Conservation (phyloP, 2,329 filamentous ascomycete genomes). For the Fusarium verticillioides region DNA sequence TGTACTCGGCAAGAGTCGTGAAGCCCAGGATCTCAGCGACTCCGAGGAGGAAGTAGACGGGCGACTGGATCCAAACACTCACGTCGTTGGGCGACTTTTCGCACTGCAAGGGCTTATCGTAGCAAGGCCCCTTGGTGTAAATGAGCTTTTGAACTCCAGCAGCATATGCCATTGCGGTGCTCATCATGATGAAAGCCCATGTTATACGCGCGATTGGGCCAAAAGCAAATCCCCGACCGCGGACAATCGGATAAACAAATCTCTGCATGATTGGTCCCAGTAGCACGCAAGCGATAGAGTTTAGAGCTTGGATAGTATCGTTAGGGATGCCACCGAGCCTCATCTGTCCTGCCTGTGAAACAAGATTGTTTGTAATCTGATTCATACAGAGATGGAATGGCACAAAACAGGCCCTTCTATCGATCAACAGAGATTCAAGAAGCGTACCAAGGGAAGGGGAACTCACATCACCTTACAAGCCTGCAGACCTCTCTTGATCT, state of each 20-base stretch:
- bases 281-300: background rate
- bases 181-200: conserved; percentile 2
- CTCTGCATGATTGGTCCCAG: background rate
- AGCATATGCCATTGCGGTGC: conserved; percentile 1
- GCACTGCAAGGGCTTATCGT: background rate
- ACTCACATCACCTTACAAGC: conserved; percentile 1
- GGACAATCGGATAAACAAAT: background rate
- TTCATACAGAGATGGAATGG: conserved; percentile 3
- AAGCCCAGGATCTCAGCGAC: background rate
- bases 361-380: conserved; percentile 1
- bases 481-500: background rate
- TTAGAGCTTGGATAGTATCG: conserved; percentile 2
- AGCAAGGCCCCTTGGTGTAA: background rate
- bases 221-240: background rate
- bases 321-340: background rate
- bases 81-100: background rate
- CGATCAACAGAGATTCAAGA: too few species aligned
- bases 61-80: conserved; percentile 1
- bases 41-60: background rate
- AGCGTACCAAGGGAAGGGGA: background rate
- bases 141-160: conserved; percentile 1
- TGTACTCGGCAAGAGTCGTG: background rate
- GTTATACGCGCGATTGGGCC: background rate
- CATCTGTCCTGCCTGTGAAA: conserved; percentile 6
- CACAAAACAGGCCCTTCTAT: background rate